phyloP scores from a whole-genome alignment of 768 basidiomycete species.

The Myochromella boudieri region DNA sequence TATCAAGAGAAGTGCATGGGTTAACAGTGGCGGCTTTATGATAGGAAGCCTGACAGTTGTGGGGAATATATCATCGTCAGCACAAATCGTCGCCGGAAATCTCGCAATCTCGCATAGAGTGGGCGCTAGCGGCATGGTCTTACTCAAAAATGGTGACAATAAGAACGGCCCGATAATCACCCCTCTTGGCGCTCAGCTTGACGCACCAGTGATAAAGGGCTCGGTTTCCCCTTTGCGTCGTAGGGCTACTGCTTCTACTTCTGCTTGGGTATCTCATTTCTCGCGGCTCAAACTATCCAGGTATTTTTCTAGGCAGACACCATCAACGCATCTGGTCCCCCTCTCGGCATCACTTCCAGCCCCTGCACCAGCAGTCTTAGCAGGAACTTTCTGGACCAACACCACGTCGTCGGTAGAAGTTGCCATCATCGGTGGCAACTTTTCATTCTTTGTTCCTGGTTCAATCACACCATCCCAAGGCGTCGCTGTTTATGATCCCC shows the following conservation, averaged over 20 bases:
- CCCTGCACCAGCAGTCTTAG: slow-evolving; percentile 77
- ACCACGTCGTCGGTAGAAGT: slow-evolving; percentile 60
- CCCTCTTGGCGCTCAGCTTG: slow-evolving; percentile 62
- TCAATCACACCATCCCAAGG: slow-evolving; percentile 45
- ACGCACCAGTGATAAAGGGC: slow-evolving; percentile 31
- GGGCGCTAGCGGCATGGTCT: slow-evolving; percentile 79
- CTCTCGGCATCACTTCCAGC: slow-evolving; percentile 59
- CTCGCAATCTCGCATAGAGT: slow-evolving; percentile 55
- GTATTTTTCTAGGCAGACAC: slow-evolving; percentile 54
- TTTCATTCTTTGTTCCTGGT: slow-evolving; percentile 53
- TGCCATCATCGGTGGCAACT: slow-evolving; percentile 88
- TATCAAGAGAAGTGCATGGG: slow-evolving; percentile 59
- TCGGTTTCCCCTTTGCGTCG: slow-evolving; percentile 33
- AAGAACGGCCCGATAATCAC: slow-evolving; percentile 54
- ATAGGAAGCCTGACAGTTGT: slow-evolving; percentile 70
- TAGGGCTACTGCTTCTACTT: slow-evolving; percentile 32
- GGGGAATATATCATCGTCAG: slow-evolving; percentile 58
- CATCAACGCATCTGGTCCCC: slow-evolving; percentile 37
- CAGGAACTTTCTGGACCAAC: slow-evolving; percentile 91
- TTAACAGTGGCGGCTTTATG: slow-evolving; percentile 72
- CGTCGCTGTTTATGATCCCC: slow-evolving; percentile 71
- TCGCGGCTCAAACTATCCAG: slow-evolving; percentile 40
- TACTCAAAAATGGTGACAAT: slow-evolving; percentile 63
- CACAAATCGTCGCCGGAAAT: slow-evolving; percentile 72
- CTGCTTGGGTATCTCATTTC: slow-evolving; percentile 52